phyloP scores from a whole-genome alignment of 306 rosid species.

The Lathyrus tuberosus region DNA sequence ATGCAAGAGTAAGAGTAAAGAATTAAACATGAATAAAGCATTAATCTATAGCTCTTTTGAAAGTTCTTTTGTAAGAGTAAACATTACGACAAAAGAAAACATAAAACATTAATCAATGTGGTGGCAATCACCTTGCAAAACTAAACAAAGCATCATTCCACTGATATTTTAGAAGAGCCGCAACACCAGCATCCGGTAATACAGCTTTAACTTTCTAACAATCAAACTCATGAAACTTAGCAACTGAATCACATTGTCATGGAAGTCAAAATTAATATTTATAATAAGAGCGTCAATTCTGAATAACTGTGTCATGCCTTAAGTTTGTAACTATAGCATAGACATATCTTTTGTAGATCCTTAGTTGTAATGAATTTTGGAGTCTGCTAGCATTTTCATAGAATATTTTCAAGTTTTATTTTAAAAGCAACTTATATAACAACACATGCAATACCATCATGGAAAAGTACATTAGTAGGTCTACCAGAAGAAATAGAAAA shows the following conservation, averaged over 20 bases:
- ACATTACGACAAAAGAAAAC: slow-evolving; percentile 13
- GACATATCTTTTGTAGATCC: slow-evolving; percentile 26
- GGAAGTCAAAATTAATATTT: slow-evolving; percentile 24
- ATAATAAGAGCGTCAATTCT: slow-evolving; percentile 25
- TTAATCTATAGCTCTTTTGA: no score
- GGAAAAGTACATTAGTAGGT: slow-evolving; percentile 31
- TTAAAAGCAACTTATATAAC: no score
- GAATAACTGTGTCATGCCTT: slow-evolving; percentile 11
- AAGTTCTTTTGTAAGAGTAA: no score
- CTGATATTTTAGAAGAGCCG: slow-evolving; percentile 81
- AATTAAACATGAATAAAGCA: no score
- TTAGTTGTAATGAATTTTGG: slow-evolving; percentile 1
- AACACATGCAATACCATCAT: no score
- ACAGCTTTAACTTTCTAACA: slow-evolving; percentile 85
- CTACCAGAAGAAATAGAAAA: slow-evolving; percentile 9
- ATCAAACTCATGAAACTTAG: slow-evolving; percentile 47
- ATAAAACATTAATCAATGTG: slow-evolving; percentile 10
- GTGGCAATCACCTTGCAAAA: slow-evolving; percentile 73
- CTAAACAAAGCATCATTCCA: slow-evolving; percentile 88
- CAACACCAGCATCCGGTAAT: slow-evolving; percentile 98
- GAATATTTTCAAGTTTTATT: no score
- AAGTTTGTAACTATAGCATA: slow-evolving; percentile 29
- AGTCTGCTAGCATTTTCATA: slow-evolving; percentile 1
- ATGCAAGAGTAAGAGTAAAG: no score
- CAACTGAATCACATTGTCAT: slow-evolving; percentile 27